Evolutionary conservation across 805 yeast genomes (phyloP).

Genomic region (Metschnikowia gelsemii): DNA sequence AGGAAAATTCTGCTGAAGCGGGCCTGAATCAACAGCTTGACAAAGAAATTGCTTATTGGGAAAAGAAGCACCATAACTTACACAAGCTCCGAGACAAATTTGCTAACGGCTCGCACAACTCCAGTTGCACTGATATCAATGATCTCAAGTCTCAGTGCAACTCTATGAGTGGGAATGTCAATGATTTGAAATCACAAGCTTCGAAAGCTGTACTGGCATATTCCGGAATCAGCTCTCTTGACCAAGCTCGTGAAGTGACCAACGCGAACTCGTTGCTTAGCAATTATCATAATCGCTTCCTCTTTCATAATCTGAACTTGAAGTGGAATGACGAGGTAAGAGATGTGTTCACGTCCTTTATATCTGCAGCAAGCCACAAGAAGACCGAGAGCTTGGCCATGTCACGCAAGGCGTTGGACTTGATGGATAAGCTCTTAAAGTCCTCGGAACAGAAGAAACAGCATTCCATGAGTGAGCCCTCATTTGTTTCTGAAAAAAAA

Average conservation of each 20-base stretch:
- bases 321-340: conserved; percentile 77
- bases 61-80: conserved; percentile 3
- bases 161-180: conserved; percentile 1
- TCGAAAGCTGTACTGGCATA: conserved; percentile 23
- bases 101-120: not conserved
- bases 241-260: conserved; percentile 27
- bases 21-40: not conserved
- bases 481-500: conserved; percentile 16
- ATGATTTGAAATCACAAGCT: conserved; percentile 7
- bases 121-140: not conserved
- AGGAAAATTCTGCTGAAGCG: not conserved
- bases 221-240: conserved; percentile 30
- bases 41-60: conserved; percentile 3
- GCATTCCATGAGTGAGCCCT: conserved; percentile 13
- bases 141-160: not conserved
- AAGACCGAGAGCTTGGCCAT: conserved; percentile 44
- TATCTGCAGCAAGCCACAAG: conserved; percentile 44
- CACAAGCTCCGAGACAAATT: conserved; percentile 1
- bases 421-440: conserved; percentile 44
- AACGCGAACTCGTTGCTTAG: conserved; percentile 25
- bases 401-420: conserved; percentile 49
- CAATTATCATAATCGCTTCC: conserved; percentile 64
- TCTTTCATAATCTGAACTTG: conserved; percentile 67
- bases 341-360: conserved; percentile 59
- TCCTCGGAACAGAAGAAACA: conserved; percentile 18